A percentile compares a stretch with the other conserved stretches of the same genome.
These are phyloP conservation scores for Anisodus tanguticus DNA, from an alignment of 257 asterid species.

Conservation along the genomic window DNA sequence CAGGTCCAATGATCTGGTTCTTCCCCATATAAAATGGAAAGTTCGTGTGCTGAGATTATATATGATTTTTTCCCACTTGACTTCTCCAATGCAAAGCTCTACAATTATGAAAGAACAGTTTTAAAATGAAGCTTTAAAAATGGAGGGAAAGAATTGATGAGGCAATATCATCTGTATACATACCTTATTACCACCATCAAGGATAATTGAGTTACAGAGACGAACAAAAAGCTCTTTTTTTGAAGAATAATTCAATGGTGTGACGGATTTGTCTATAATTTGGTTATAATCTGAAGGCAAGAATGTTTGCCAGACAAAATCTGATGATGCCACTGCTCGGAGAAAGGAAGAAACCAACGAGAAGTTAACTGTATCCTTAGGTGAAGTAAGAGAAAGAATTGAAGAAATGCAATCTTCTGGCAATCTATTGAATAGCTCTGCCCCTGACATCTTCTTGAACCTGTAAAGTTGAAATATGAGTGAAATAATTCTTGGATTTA, in stretches of 20 bases:
- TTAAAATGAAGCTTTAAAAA: background rate
- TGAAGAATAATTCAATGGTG: constrained; percentile 33
- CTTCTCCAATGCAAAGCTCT: constrained; percentile 45
- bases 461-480: background rate
- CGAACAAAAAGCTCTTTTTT: constrained; percentile 37
- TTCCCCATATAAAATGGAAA: constrained; percentile 30
- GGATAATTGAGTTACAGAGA: constrained; percentile 38
- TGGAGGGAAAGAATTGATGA: background rate
- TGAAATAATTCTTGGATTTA: background rate
- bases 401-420: constrained; percentile 43
- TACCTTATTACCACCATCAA: constrained; percentile 44
- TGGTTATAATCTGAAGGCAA: constrained; percentile 35
- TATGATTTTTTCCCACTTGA: constrained; percentile 40
- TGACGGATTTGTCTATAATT: constrained; percentile 28
- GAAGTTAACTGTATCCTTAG: constrained; percentile 37
- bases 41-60: constrained; percentile 38
- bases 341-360: constrained; percentile 32
- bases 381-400: constrained; percentile 44
- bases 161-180: background rate
- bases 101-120: background rate
- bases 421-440: constrained; percentile 23
- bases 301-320: constrained; percentile 42
- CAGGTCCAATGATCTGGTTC: constrained; percentile 38
- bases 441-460: background rate
- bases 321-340: constrained; percentile 33